phyloP scores from a whole-genome alignment of 345 rosid genomes.

The Hirschfeldia incana region DNA sequence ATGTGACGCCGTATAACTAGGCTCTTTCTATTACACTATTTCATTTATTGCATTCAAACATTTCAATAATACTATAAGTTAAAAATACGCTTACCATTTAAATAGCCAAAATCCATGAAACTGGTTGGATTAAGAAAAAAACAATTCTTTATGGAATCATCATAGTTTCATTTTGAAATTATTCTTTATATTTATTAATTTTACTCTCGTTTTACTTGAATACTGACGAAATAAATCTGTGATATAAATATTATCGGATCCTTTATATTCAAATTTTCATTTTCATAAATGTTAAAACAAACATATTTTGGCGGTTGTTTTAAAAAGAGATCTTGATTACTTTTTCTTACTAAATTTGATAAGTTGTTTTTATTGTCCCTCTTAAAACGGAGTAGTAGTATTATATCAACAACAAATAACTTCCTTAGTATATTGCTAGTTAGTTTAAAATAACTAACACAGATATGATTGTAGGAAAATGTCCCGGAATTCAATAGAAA shows the following conservation, averaged over 20 bases:
- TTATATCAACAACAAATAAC: conserved; percentile 22
- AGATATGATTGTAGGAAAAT: conserved; percentile 33
- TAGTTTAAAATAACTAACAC: neutral
- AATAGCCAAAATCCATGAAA: conserved; percentile 9
- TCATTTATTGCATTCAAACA: conserved; percentile 31
- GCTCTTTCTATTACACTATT: neutral
- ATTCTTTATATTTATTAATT: neutral
- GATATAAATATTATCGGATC: neutral
- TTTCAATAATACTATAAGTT: neutral
- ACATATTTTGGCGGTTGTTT: neutral
- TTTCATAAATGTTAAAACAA: neutral
- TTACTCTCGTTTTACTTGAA: neutral
- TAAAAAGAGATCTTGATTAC: neutral
- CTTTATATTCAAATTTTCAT: no score
- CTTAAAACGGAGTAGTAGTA: conserved; percentile 14
- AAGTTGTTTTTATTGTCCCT: neutral
- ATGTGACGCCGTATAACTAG: conserved; percentile 50
- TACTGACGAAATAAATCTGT: neutral
- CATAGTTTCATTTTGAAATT: neutral
- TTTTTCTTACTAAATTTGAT: no score
- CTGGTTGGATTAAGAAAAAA: conserved; percentile 1
- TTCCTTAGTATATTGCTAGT: neutral
- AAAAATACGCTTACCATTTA: neutral
- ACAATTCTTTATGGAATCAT: neutral
- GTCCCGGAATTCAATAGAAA: conserved; percentile 24